Evolutionary conservation across 176 grass and related monocot species (phyloP).

Genomic region (Triticum aestivum): IWGSC_CS_RefSeq_v2.1 NC_057811.1:30686079-30686578

Average conservation of each 20-base stretch:
- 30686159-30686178: background rate
- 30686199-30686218: conserved; percentile 41
- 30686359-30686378: conserved; percentile 20
- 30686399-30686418: background rate
- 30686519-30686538: conserved; percentile 58
- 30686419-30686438: background rate
- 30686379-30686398: background rate
- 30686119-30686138: background rate
- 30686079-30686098: background rate
- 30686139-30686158: background rate
- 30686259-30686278: conserved; percentile 53
- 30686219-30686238: conserved; percentile 77
- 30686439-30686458: conserved; percentile 52
- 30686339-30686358: conserved; percentile 81
- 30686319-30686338: conserved; percentile 66
- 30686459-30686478: conserved; percentile 78
- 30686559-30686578: background rate
- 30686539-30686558: conserved; percentile 71
- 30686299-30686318: conserved; percentile 65
- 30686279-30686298: conserved; percentile 39
- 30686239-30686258: conserved; percentile 68
- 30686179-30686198: background rate
- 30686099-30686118: background rate
- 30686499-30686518: conserved; percentile 67
- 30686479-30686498: conserved; percentile 58